Evolutionary conservation across 176 grass and related monocot species (phyloP).

Genomic region (Cenchrus fungigraminus): DNA sequence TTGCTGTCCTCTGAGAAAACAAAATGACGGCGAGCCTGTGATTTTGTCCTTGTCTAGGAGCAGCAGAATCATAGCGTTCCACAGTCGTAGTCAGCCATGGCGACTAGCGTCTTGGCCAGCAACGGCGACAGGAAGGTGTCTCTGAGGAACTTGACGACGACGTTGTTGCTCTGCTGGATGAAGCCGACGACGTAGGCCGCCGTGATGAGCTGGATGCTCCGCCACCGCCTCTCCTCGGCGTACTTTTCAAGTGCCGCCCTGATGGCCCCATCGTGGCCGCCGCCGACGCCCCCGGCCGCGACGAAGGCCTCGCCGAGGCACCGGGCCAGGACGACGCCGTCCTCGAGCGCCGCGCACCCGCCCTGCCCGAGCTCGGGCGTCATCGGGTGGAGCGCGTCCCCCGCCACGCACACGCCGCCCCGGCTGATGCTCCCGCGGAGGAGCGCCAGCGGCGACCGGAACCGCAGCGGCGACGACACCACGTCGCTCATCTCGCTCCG

Average conservation of each 20-base stretch:
- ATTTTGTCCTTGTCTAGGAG: not conserved
- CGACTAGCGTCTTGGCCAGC: slow-evolving; percentile 39
- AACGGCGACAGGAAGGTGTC: slow-evolving; percentile 50
- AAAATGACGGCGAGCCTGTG: not conserved
- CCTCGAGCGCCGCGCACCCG: slow-evolving; percentile 70
- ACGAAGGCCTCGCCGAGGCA: slow-evolving; percentile 55
- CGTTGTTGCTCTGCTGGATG: slow-evolving; percentile 61
- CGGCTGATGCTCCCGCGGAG: slow-evolving; percentile 54
- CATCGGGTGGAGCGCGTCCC: slow-evolving; percentile 91
- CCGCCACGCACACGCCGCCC: slow-evolving; percentile 69
- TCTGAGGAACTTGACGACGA: slow-evolving; percentile 46
- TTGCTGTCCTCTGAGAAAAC: no score
- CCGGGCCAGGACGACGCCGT: slow-evolving; percentile 68
- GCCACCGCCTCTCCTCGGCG: slow-evolving; percentile 57
- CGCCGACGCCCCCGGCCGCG: not conserved
- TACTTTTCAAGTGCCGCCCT: slow-evolving; percentile 47
- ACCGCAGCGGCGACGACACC: slow-evolving; percentile 62
- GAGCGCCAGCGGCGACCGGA: slow-evolving; percentile 70
- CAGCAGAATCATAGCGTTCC: slow-evolving; percentile 37
- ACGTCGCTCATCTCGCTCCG: slow-evolving; percentile 71
- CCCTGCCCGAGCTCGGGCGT: slow-evolving; percentile 85
- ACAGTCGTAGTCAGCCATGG: slow-evolving; percentile 47
- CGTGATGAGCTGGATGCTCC: slow-evolving; percentile 45
- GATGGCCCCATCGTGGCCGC: not conserved
- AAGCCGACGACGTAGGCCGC: slow-evolving; percentile 50